Base-by-base conservation (phyloP, 768 basidiomycete species). In the Leccinum subgranulosum region DNA sequence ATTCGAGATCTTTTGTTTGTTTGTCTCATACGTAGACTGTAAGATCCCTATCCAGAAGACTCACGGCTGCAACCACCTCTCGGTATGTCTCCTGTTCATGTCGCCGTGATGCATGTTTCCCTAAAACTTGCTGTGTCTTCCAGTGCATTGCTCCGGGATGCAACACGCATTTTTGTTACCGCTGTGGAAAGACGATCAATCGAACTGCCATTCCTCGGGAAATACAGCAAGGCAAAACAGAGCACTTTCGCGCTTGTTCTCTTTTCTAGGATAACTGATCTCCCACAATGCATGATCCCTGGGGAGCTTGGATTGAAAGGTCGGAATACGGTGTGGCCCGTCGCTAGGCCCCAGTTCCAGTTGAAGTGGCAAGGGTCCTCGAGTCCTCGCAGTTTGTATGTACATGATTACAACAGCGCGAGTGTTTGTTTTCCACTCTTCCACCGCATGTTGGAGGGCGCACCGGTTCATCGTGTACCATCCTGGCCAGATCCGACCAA, bases 1-100 rank as follows among this genome's bases (percentile, higher is more conserved):
- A 17, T 36, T 17, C 36, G 36, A 34, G 31, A 12, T 31, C 12
- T 12, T 15, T 36, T 36, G n/a, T 34, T 34, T 34, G 15, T 9
- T 28, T 5, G 25, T 19, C 12, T 46, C 25, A 10, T 29, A 2
- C 28, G 8, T 59, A 79, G 79, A 76, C 5, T 80, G 80, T 58
- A 71, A 73, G 56, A 80, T 81, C 2, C 78, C 82, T 0, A 77
- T 82, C 27, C 79, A 82, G 62, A 85, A 83, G 58, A 59, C 63
- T 1, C 69, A 68, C 3, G 84, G 84, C 1, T 85, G 84, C 61
- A 79, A 84, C 60, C 83, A 85, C 65, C 82, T 85, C 73, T 80
- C 80, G 49, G 84, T 83, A 41, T 64, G 82, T 71, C 25, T 36
- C 36, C 25, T 23, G 11, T 28, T 43, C 34, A 17, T 33, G 23